Conservation (phyloP, 2,329 filamentous ascomycete species). For the Aspergillus ochraceoroseus region DNA sequence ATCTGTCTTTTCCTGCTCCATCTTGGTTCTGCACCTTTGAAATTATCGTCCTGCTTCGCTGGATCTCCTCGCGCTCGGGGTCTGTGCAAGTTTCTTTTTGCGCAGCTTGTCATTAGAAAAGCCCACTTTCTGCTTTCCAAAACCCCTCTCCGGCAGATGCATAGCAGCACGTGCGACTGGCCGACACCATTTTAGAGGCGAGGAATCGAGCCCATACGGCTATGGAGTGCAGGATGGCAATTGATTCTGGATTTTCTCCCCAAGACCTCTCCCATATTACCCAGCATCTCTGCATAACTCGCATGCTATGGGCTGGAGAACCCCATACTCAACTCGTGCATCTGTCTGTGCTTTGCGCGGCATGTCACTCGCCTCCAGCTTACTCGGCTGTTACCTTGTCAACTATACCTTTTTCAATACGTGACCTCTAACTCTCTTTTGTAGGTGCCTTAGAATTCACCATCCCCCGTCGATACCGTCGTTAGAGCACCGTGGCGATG, state of each 20-base stretch:
- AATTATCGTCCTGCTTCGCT: background rate
- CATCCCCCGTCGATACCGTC: conserved; percentile 1
- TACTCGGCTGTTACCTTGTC: background rate
- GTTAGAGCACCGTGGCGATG: conserved; percentile 48
- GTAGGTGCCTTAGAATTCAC: conserved; percentile 1
- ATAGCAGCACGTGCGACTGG: conserved; percentile 12
- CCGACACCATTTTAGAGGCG: background rate
- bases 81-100: background rate
- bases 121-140: background rate
- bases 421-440: conserved; percentile 6
- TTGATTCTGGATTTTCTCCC: background rate
- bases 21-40: background rate
- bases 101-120: background rate
- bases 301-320: too few relatives aligned
- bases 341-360: conserved; percentile 4
- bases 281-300: too few relatives aligned
- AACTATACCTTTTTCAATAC: too few relatives aligned
- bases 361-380: background rate
- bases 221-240: background rate
- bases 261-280: background rate
- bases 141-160: background rate
- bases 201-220: background rate
- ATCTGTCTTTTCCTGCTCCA: background rate
- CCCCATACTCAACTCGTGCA: background rate
- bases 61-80: background rate